A percentile compares a stretch with the other conserved stretches of the same genome.
These are phyloP conservation scores for Leccinum discolor DNA, from an alignment of 1,284 basidiomycete species.

Conservation along the genomic window DNA sequence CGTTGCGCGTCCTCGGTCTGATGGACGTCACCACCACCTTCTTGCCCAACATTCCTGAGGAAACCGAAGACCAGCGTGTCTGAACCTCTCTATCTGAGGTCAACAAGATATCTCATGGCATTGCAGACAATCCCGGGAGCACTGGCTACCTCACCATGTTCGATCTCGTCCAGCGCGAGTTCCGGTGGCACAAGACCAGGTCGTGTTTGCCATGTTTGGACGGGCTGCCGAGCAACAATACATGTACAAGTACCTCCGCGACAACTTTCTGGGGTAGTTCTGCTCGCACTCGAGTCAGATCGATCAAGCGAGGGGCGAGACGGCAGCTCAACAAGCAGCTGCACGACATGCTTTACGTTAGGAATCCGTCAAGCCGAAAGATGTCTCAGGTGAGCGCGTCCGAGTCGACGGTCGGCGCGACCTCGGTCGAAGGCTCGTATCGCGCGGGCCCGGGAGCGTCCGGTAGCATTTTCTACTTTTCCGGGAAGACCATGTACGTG, in stretches of 20 bases:
- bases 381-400: slow-evolving; percentile 52
- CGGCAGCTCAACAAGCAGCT: slow-evolving; percentile 75
- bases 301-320: slow-evolving; percentile 43
- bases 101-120: slow-evolving; percentile 94
- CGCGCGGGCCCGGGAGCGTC: too few relatives aligned
- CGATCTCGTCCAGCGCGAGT: slow-evolving; percentile 89
- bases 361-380: slow-evolving; percentile 53
- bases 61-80: slow-evolving; percentile 88
- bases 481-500: too few relatives aligned
- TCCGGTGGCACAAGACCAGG: slow-evolving; percentile 79
- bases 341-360: slow-evolving; percentile 62
- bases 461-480: too few relatives aligned
- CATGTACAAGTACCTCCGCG: slow-evolving; percentile 80
- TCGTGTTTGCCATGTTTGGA: slow-evolving; percentile 96
- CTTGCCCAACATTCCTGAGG: slow-evolving; percentile 81
- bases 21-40: slow-evolving; percentile 97
- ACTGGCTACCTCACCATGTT: slow-evolving; percentile 85
- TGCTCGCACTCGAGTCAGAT: slow-evolving; percentile 52
- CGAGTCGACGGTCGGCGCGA: too few relatives aligned
- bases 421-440: too few relatives aligned
- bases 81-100: slow-evolving; percentile 92
- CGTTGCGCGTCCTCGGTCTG: slow-evolving; percentile 88
- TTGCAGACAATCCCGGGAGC: slow-evolving; percentile 91
- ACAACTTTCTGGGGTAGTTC: slow-evolving; percentile 73
- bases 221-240: slow-evolving; percentile 66